phyloP scores from a whole-genome alignment of 208 protist genomes.

The Leishmania lainsoni region DNA sequence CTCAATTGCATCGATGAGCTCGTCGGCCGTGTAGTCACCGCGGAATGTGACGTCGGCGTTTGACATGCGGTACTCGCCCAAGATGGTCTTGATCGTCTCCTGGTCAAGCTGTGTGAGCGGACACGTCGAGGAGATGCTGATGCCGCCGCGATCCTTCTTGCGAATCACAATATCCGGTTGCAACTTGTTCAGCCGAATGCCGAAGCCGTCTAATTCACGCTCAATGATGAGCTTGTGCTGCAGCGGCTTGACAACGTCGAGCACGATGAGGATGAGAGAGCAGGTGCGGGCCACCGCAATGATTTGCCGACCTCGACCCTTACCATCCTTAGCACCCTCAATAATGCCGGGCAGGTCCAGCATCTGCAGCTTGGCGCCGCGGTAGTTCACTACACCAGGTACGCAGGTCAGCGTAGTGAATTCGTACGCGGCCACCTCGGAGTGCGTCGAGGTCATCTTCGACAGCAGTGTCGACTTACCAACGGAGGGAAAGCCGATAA shows the following conservation, averaged over 20 bases:
- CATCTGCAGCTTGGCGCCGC: constrained; percentile 95
- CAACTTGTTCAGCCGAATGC: constrained; percentile 98
- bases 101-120: constrained; percentile 88
- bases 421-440: constrained; percentile 98
- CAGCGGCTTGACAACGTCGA: constrained; percentile 98
- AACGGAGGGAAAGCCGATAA: constrained; percentile 98
- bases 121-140: constrained; percentile 90
- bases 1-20: constrained; percentile 99
- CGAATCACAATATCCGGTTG: constrained; percentile 97
- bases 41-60: constrained; percentile 96
- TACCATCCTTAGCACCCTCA: constrained; percentile 99
- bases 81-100: constrained; percentile 93
- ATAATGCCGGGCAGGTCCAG: constrained; percentile 99
- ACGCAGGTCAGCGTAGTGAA: constrained; percentile 99
- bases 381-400: constrained; percentile 95
- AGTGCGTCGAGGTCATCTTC: constrained; percentile 97
- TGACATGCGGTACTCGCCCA: constrained; percentile 95
- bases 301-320: constrained; percentile 98
- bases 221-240: constrained; percentile 96
- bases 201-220: constrained; percentile 98
- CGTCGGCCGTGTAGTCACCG: constrained; percentile 95
- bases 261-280: constrained; percentile 98
- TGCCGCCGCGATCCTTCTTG: constrained; percentile 94
- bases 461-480: constrained; percentile 98
- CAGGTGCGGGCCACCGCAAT: constrained; percentile 97